A percentile compares a stretch with the other conserved stretches of the same genome.
phyloP scores from a whole-genome alignment of 139 green algal species.

The Zygnema circumcarinatum region DNA sequence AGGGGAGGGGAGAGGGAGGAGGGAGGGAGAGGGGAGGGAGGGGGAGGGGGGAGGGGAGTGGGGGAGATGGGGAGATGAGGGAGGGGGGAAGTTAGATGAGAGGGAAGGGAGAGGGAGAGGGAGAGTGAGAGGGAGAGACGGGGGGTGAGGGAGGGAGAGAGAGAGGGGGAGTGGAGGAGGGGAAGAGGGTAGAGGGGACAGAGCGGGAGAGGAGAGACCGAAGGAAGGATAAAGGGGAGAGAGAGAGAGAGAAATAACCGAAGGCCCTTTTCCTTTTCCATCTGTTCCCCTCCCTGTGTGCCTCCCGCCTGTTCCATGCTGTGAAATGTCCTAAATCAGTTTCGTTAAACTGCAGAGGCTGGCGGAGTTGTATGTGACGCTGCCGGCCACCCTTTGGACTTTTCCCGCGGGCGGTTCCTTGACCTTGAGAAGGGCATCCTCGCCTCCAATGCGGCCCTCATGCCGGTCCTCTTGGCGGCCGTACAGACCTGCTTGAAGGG shows the following conservation, averaged over 20 bases:
- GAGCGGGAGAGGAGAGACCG: no score
- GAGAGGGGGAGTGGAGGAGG: no score
- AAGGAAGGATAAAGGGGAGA: no score
- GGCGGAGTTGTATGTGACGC: slow-evolving; percentile 59
- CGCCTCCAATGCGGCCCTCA: slow-evolving; percentile 47
- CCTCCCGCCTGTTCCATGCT: not conserved
- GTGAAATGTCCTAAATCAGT: not conserved
- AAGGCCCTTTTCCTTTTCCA: not conserved
- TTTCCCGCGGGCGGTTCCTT: slow-evolving; percentile 60
- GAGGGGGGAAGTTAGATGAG: no score
- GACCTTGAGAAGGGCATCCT: slow-evolving; percentile 62
- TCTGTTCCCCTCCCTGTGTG: not conserved
- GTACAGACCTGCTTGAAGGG: slow-evolving; percentile 36
- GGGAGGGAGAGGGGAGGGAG: no score
- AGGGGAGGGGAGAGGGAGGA: no score
- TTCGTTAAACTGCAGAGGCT: slow-evolving; percentile 65
- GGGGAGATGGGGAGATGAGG: no score
- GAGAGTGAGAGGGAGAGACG: no score
- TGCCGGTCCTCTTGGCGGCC: slow-evolving; percentile 45
- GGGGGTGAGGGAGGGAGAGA: no score
- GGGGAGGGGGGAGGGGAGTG: no score
- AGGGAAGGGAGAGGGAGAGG: no score
- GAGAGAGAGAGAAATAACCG: not conserved
- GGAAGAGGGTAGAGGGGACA: no score
- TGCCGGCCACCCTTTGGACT: slow-evolving; percentile 57